phyloP scores from a whole-genome alignment of 2,329 filamentous ascomycete species.

The Trichoderma lentiforme region DNA sequence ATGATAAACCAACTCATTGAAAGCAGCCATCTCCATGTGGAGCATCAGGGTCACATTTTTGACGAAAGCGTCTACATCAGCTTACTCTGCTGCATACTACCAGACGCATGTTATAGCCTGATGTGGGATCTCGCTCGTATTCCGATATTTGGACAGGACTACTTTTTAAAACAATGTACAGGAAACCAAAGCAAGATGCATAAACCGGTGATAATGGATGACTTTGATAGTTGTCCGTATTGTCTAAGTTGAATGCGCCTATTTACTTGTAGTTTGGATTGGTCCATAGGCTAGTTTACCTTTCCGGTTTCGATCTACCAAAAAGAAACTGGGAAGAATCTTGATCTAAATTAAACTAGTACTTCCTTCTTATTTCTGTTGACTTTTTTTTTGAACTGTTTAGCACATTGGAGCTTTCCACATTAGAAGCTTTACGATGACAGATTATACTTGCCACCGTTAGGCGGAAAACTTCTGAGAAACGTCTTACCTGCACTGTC shows the following conservation, averaged over 20 bases:
- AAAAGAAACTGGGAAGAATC: too few species aligned
- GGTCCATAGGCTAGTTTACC: not conserved
- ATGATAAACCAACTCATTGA: not conserved
- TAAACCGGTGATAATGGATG: not conserved
- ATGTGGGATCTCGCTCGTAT: not conserved
- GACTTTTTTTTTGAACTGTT: too few species aligned
- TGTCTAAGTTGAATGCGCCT: not conserved
- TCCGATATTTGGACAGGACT: not conserved
- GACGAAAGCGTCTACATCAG: not conserved
- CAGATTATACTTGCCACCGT: not conserved
- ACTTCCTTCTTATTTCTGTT: too few species aligned
- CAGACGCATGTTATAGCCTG: not conserved
- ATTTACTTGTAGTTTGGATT: not conserved
- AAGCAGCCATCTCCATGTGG: not conserved
- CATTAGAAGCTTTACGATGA: not conserved
- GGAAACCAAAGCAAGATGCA: not conserved
- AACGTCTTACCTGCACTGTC: not conserved
- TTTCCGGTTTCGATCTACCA: not conserved
- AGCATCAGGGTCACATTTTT: not conserved
- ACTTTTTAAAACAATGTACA: not conserved
- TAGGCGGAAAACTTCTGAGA: not conserved
- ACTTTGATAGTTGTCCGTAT: not conserved
- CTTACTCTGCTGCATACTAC: not conserved
- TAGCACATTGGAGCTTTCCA: too few species aligned
- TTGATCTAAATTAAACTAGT: too few species aligned